phyloP scores from a whole-genome alignment of 345 rosid species.

The Pistacia atlantica region DNA sequence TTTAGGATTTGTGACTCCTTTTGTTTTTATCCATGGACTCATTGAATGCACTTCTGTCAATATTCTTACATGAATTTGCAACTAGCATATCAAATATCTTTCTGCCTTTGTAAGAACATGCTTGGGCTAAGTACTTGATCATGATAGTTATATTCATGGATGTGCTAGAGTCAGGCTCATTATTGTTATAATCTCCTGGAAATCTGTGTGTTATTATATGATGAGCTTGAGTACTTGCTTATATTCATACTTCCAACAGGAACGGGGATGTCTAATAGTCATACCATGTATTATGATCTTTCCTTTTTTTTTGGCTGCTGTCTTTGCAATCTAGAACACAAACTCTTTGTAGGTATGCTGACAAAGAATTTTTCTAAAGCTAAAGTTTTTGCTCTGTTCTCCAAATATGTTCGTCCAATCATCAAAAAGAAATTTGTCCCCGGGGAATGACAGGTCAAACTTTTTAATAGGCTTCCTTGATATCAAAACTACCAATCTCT shows the following conservation, averaged over 20 bases:
- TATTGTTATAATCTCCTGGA: too few species aligned
- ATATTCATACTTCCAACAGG: too few species aligned
- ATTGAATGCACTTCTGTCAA: not conserved
- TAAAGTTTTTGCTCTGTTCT: conserved; percentile 74
- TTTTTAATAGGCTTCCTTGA: not conserved
- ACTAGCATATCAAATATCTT: not conserved
- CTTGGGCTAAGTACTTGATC: not conserved
- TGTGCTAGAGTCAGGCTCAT: not conserved
- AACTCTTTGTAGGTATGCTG: conserved; percentile 98
- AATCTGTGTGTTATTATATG: too few species aligned
- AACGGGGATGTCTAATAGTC: too few species aligned
- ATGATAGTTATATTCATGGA: not conserved
- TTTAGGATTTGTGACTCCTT: not conserved
- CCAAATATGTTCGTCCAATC: conserved; percentile 36
- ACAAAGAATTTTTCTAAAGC: conserved; percentile 91
- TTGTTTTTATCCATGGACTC: not conserved
- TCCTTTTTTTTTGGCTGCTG: not conserved
- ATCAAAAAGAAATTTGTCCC: conserved; percentile 18
- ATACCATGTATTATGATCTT: not conserved
- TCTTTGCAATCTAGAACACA: conserved; percentile 71
- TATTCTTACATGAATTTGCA: not conserved
- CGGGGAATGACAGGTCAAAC: not conserved
- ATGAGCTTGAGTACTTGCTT: too few species aligned
- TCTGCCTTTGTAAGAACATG: not conserved
- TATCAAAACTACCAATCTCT: too few species aligned